Evolutionary conservation across 805 yeast species (phyloP).

Genomic region (Yarrowia bubula): DNA sequence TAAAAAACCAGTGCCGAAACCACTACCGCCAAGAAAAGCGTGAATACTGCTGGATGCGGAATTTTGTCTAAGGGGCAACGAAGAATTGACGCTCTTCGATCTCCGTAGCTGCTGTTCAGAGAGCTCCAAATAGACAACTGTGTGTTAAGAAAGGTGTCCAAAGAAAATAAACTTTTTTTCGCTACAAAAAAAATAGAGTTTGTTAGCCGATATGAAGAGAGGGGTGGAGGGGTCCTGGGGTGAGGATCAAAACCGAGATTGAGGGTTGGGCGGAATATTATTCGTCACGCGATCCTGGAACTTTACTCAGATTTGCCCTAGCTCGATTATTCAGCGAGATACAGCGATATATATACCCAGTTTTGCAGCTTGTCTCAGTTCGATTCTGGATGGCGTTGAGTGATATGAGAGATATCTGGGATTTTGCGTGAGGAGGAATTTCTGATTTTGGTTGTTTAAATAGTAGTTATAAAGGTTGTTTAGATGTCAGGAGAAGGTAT

Average conservation of each 20-base stretch:
- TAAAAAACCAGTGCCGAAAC: constrained; percentile 19
- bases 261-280: background rate
- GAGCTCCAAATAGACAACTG: background rate
- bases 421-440: background rate
- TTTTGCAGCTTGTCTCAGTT: background rate
- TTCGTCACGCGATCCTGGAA: background rate
- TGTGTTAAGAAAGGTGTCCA: background rate
- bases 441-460: no score
- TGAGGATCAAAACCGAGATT: background rate
- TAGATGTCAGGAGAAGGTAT: no score
- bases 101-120: background rate
- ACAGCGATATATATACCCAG: background rate
- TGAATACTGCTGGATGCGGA: constrained; percentile 4
- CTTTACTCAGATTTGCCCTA: background rate
- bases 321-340: background rate
- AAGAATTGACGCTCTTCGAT: background rate
- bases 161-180: background rate
- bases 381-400: background rate
- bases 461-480: no score
- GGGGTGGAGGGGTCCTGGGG: background rate
- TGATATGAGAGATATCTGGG: no score
- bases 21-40: constrained; percentile 6
- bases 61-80: background rate
- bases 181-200: background rate
- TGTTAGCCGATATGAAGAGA: no score